phyloP scores from a whole-genome alignment of 2,329 filamentous ascomycete species.

The Microsporum audouinii region DNA sequence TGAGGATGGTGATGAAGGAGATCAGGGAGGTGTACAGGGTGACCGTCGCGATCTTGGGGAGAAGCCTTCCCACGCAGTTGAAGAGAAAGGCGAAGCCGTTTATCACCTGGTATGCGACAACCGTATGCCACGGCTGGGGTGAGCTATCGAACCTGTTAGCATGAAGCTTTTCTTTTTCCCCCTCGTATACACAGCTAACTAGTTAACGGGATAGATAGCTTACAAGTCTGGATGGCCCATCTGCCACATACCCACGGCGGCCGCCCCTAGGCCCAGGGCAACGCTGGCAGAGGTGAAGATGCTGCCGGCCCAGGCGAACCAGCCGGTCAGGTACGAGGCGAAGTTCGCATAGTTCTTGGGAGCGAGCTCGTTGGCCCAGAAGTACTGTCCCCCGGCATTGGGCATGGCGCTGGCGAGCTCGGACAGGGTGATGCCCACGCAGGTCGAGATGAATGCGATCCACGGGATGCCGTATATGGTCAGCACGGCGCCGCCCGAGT shows the following conservation, averaged over 20 bases:
- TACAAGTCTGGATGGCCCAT: constrained; percentile 43
- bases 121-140: constrained; percentile 26
- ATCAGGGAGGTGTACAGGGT: constrained; percentile 38
- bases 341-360: constrained; percentile 37
- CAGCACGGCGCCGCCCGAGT: constrained; percentile 39
- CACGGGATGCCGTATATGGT: constrained; percentile 42
- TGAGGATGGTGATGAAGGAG: constrained; percentile 39
- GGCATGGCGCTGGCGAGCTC: constrained; percentile 41
- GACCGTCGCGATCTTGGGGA: constrained; percentile 32
- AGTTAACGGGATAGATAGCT: constrained; percentile 16
- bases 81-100: constrained; percentile 41
- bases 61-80: constrained; percentile 34
- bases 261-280: constrained; percentile 39
- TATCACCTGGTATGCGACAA: constrained; percentile 38
- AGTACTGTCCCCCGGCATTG: constrained; percentile 43
- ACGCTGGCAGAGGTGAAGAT: constrained; percentile 46
- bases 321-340: constrained; percentile 39
- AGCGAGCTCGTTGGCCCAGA: constrained; percentile 41
- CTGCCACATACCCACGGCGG: constrained; percentile 42
- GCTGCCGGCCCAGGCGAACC: constrained; percentile 44
- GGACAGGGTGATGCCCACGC: constrained; percentile 37
- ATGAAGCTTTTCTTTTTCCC: not conserved
- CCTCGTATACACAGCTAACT: too few relatives aligned
- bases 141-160: constrained; percentile 16
- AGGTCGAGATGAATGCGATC: constrained; percentile 36